A percentile compares a stretch with the other conserved stretches of the same genome.
Conservation (phyloP, 2,329 filamentous ascomycete species). For the Neofusicoccum umdonicola region DNA sequence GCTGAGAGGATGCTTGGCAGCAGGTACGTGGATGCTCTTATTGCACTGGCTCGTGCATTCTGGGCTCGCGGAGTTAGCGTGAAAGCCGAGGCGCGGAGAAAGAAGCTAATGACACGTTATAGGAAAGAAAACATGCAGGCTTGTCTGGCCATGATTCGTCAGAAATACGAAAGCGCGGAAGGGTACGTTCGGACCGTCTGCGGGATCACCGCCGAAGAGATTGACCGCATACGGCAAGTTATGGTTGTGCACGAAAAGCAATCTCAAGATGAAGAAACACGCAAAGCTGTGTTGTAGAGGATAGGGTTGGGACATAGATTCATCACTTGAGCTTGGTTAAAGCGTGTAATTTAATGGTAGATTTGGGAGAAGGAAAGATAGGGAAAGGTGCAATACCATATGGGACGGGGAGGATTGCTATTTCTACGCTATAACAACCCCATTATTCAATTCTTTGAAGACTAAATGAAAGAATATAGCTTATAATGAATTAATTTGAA, state of each 20-base stretch:
- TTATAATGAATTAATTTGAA: too few relatives aligned
- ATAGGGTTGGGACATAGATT: background rate
- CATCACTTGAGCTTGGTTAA: too few relatives aligned
- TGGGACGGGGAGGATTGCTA: too few relatives aligned
- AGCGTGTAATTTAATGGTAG: too few relatives aligned
- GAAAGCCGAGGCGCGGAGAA: conserved; percentile 19
- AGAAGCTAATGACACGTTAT: conserved; percentile 24
- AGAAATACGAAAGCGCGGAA: conserved; percentile 63
- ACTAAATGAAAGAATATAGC: too few relatives aligned
- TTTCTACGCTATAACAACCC: too few relatives aligned
- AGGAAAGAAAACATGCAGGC: conserved; percentile 48
- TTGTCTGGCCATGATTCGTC: conserved; percentile 54
- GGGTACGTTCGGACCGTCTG: conserved; percentile 60
- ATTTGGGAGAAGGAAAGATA: too few relatives aligned
- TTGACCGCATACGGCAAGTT: conserved; percentile 46
- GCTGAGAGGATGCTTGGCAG: conserved; percentile 22
- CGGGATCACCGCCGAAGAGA: conserved; percentile 55
- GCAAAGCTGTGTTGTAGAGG: background rate
- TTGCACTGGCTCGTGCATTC: conserved; percentile 23
- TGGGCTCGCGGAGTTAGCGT: background rate
- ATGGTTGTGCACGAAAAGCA: background rate
- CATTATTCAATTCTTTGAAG: too few relatives aligned
- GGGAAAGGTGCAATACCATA: too few relatives aligned
- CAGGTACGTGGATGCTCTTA: conserved; percentile 43
- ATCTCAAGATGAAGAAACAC: background rate